A percentile compares a stretch with the other conserved stretches of the same genome.
Evolutionary conservation across 208 protist genomes (phyloP).

Genomic region (Angomonas ambiguus): DNA sequence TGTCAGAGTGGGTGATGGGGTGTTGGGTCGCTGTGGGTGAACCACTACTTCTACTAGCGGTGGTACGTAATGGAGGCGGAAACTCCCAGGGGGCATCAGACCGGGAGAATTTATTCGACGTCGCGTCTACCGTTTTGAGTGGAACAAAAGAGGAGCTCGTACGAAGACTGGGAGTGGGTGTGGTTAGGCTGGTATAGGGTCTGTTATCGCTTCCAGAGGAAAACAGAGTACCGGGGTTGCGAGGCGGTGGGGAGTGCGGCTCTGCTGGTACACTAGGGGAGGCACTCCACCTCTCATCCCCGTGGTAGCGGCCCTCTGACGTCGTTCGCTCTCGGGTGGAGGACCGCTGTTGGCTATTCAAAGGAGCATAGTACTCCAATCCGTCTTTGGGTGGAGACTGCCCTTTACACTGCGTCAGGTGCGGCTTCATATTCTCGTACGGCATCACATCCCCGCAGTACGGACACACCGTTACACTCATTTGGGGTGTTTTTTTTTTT

Average conservation of each 20-base stretch:
- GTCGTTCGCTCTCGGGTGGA: neutral
- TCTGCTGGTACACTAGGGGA: neutral
- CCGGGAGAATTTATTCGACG: neutral
- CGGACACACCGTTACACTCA: constrained; percentile 33
- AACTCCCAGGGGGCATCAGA: neutral
- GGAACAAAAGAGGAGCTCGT: neutral
- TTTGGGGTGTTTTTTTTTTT: constrained; percentile 17
- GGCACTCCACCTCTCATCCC: neutral
- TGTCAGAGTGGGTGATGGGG: too few species aligned
- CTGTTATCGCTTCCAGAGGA: neutral
- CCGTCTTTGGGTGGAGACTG: constrained; percentile 9
- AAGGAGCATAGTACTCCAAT: constrained; percentile 23
- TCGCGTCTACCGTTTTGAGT: neutral
- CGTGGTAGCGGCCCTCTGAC: neutral
- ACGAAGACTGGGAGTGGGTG: neutral
- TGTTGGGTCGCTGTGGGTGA: too few species aligned
- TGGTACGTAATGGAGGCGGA: too few species aligned
- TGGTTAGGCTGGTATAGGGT: neutral
- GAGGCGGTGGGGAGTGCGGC: neutral
- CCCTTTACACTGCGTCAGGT: constrained; percentile 26
- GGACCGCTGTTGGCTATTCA: constrained; percentile 12
- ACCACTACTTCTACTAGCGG: too few species aligned
- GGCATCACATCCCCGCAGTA: constrained; percentile 37
- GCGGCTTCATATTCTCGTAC: constrained; percentile 27
- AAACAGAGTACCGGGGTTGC: too few species aligned